A percentile compares a stretch with the other conserved stretches of the same genome.
These are phyloP conservation scores for Lichtheimia ornata DNA, from an alignment of 371 early-diverging fungal genomes.

Conservation along the genomic window DNA sequence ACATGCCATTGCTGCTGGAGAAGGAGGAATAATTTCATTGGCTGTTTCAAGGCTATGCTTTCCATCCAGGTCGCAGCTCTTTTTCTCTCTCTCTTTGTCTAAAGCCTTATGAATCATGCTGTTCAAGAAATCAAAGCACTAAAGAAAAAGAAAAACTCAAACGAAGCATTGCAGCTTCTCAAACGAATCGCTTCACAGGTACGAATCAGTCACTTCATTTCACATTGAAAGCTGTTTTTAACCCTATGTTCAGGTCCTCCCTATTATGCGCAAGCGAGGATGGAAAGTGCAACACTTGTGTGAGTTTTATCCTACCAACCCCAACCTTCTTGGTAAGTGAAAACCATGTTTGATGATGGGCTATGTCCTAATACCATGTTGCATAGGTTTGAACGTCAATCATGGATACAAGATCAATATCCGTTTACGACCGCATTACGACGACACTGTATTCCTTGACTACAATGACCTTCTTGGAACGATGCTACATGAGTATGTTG, in stretches of 20 bases:
- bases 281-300: slow-evolving; percentile 56
- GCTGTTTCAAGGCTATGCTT: too few relatives aligned
- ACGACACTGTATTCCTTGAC: slow-evolving; percentile 50
- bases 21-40: too few relatives aligned
- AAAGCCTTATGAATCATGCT: slow-evolving; percentile 11
- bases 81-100: too few relatives aligned
- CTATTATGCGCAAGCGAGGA: slow-evolving; percentile 57
- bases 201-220: background rate
- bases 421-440: slow-evolving; percentile 53
- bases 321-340: slow-evolving; percentile 47
- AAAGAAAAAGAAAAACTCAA: slow-evolving; percentile 15
- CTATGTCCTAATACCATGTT: background rate
- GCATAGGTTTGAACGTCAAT: slow-evolving; percentile 62
- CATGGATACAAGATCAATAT: slow-evolving; percentile 58
- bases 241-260: slow-evolving; percentile 45
- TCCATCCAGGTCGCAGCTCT: too few relatives aligned
- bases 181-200: slow-evolving; percentile 35
- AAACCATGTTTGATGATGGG: background rate
- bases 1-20: too few relatives aligned
- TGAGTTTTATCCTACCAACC: slow-evolving; percentile 63
- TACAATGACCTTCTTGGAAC: slow-evolving; percentile 66
- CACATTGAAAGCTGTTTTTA: background rate
- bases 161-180: slow-evolving; percentile 33
- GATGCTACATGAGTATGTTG: slow-evolving; percentile 66
- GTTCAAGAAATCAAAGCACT: slow-evolving; percentile 10